Percentiles rank a stretch among this genome's conserved stretches.
Evolutionary conservation across 2,329 filamentous ascomycete genomes (phyloP).

Genomic region (Cryphonectria japonica): DNA sequence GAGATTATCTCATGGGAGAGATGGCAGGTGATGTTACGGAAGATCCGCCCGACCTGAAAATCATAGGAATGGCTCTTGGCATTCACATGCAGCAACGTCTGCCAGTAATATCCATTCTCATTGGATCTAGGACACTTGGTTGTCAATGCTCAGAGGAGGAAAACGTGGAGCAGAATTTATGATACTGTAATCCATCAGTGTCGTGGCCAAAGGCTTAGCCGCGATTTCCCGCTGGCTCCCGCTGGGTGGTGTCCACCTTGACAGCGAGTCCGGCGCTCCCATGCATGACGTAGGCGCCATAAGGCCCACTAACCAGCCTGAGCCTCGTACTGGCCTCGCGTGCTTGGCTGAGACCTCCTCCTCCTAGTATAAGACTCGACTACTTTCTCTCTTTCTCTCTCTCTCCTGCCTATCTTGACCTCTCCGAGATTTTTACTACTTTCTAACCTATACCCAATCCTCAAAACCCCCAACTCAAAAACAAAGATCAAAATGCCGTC

Average conservation of each 20-base stretch:
- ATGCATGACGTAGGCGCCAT: constrained; percentile 5
- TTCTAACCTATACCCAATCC: neutral
- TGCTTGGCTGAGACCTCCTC: neutral
- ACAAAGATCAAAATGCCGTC: constrained; percentile 51
- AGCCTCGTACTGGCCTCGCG: neutral
- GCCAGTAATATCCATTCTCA: neutral
- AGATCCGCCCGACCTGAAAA: neutral
- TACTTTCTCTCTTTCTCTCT: neutral
- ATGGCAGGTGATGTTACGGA: neutral
- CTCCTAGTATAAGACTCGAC: neutral
- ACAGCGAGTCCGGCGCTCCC: constrained; percentile 9
- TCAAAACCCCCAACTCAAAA: neutral
- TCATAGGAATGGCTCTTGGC: neutral
- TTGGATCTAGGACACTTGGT: neutral
- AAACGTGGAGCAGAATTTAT: neutral
- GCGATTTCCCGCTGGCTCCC: constrained; percentile 2
- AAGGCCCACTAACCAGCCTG: constrained; percentile 1
- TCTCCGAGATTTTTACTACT: neutral
- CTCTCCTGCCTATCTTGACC: neutral
- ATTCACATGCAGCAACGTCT: neutral
- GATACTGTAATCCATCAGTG: constrained; percentile 3
- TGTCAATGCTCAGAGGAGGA: neutral
- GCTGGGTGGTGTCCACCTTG: constrained; percentile 31
- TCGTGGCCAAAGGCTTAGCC: neutral
- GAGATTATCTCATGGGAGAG: neutral